phyloP scores from a whole-genome alignment of 768 basidiomycete genomes.

The Boletus rex-veris region DNA sequence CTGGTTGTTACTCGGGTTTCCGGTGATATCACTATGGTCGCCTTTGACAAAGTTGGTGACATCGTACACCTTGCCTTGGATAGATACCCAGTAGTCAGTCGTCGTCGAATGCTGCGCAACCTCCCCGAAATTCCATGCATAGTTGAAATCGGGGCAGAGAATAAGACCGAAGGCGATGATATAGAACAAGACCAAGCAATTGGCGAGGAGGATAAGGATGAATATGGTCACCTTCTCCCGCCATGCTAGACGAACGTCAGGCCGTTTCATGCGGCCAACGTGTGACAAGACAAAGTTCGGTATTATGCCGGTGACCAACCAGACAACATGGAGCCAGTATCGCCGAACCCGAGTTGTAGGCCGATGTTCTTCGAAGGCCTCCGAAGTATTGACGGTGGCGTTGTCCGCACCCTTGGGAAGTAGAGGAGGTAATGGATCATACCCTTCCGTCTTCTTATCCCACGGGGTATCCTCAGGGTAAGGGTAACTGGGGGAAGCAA shows the following conservation, averaged over 20 bases:
- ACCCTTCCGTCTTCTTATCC: conserved; percentile 40
- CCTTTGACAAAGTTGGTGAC: conserved; percentile 55
- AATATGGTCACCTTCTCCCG: conserved; percentile 67
- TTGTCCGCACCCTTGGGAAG: conserved; percentile 37
- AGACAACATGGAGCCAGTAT: conserved; percentile 57
- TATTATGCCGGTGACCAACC: conserved; percentile 53
- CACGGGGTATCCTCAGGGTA: conserved; percentile 39
- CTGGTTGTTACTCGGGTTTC: conserved; percentile 46
- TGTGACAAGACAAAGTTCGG: conserved; percentile 47
- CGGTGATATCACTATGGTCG: conserved; percentile 60
- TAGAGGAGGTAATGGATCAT: conserved; percentile 28
- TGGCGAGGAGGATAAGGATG: conserved; percentile 51
- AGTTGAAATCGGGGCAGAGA: conserved; percentile 59
- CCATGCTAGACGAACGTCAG: conserved; percentile 67
- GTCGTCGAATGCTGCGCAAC: conserved; percentile 48
- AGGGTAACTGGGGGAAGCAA: conserved; percentile 22
- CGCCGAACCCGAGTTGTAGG: conserved; percentile 53
- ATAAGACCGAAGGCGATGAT: conserved; percentile 60
- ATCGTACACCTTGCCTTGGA: conserved; percentile 61
- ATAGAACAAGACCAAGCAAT: conserved; percentile 58
- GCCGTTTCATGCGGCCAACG: conserved; percentile 63
- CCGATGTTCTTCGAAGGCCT: conserved; percentile 49
- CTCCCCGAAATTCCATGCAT: conserved; percentile 53
- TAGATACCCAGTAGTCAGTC: conserved; percentile 60
- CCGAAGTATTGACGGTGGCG: conserved; percentile 42